Evolutionary conservation across 768 basidiomycete genomes (phyloP), one percentile per base, ranked within the genome.

Genomic region (Cystofilobasidium capitatum): DNA sequence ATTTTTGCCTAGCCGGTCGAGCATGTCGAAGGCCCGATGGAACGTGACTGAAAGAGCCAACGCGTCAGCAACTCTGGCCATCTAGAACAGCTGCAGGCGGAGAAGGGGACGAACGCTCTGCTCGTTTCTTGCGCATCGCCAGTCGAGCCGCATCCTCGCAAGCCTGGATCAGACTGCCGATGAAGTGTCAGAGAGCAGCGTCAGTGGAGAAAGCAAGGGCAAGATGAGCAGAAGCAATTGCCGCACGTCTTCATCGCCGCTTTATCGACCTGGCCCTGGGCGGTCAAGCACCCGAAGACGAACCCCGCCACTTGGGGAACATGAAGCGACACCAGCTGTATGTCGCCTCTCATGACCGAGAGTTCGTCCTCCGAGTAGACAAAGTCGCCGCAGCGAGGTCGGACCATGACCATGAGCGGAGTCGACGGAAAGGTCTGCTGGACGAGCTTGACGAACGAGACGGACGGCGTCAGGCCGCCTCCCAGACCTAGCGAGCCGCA

Each of bases 381-480:
- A 75, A 92, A 91, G 74, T 89, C 88, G 0, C 90, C 90, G 3
- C 81, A 78, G 33, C 89, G 82, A 16, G 89, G 88, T 37, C 89
- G 83, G 67, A 91, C 80, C 88, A 92, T 89, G 33, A 80, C 82
- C 89, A 60, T 17, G n/a, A 69, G 22, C 51, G 36, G 60, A 39
- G 31, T 17, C 45, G 33, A n/a, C 26, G 44, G 64, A n/a, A 31
- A 39, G 39, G 62, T 29, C 45, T 54, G 40, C 5, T 59, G 29
- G 40, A 58, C 40, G 20, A 24, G 49, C 35, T 26, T 84, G 42
- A 89, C 77, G 36, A 91, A 80, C 0, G 89, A 90, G n/a, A 87
- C 70, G 70, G 83, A 86, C 6, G 90, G 89, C 0, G 90, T 91
- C n/a, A 84, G 86, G 14, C 90, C 90, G 22, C 90, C 90, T n/a